phyloP scores from a whole-genome alignment of 331 rosid genomes.

The Acacia pycnantha region DNA sequence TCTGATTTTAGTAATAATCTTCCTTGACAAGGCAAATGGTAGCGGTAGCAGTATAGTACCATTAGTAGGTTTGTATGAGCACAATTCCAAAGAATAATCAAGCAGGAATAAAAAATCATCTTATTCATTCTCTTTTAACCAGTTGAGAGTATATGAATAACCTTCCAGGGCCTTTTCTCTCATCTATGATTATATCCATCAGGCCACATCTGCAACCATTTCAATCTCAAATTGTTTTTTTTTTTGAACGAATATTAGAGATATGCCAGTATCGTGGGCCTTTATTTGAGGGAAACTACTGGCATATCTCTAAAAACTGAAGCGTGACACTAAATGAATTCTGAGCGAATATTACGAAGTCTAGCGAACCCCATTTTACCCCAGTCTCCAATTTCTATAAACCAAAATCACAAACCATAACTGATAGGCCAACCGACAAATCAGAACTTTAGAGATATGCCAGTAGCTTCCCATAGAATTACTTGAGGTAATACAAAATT shows the following conservation, averaged over 20 bases:
- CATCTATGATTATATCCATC: background rate
- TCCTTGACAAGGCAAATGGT: background rate
- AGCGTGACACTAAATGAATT: constrained; percentile 18
- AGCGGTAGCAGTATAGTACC: background rate
- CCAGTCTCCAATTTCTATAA: constrained; percentile 10
- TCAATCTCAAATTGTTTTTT: background rate
- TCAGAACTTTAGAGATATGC: background rate
- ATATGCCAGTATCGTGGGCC: too few relatives aligned
- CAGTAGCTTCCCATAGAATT: background rate
- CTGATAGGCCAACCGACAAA: constrained; percentile 9
- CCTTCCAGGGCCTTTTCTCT: background rate
- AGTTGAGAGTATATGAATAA: background rate
- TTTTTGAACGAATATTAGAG: too few relatives aligned
- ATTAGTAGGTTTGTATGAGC: background rate
- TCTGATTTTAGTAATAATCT: background rate
- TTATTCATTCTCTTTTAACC: background rate
- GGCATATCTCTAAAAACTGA: too few relatives aligned
- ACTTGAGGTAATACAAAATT: background rate
- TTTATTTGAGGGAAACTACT: too few relatives aligned
- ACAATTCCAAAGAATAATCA: background rate
- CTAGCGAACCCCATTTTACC: constrained; percentile 16
- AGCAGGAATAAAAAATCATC: background rate
- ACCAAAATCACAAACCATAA: constrained; percentile 30
- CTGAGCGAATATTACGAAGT: constrained; percentile 23
- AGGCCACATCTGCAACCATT: background rate